These are phyloP conservation scores for Picea sitchensis DNA, from an alignment of 75 land plant species.

Conservation along the genomic window DNA sequence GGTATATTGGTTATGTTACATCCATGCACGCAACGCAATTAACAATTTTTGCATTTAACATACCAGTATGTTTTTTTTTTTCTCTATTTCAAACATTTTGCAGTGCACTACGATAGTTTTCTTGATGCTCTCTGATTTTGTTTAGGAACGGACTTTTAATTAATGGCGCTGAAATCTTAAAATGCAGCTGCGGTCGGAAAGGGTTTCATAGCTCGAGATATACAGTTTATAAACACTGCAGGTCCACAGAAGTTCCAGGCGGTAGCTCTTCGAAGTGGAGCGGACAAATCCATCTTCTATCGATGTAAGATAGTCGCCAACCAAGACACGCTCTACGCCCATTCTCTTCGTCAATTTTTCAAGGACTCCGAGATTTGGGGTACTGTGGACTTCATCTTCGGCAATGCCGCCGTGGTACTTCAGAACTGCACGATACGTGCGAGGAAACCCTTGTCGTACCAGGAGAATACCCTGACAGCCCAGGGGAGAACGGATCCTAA, in stretches of 20 bases:
- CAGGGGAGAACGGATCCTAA: constrained; percentile 18
- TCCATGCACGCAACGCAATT: too few relatives aligned
- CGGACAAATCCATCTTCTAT: constrained; percentile 14
- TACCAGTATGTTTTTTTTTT: neutral
- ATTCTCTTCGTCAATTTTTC: neutral
- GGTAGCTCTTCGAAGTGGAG: constrained; percentile 12
- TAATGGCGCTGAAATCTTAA: neutral
- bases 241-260: constrained; percentile 16
- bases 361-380: constrained; percentile 11
- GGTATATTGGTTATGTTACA: too few relatives aligned
- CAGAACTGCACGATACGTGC: constrained; percentile 17
- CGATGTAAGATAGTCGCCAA: constrained; percentile 9
- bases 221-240: constrained; percentile 21
- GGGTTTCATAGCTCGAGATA: constrained; percentile 16
- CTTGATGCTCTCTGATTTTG: neutral
- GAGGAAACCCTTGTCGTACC: constrained; percentile 9
- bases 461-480: constrained; percentile 22
- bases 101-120: neutral
- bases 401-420: constrained; percentile 26
- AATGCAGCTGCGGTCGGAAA: constrained; percentile 20
- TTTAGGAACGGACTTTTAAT: neutral
- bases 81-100: neutral
- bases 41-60: too few relatives aligned
- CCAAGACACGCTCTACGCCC: constrained; percentile 28
- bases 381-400: constrained; percentile 31